phyloP scores from a whole-genome alignment of 495 filamentous ascomycete species.

The Articulospora tetracladia region DNA sequence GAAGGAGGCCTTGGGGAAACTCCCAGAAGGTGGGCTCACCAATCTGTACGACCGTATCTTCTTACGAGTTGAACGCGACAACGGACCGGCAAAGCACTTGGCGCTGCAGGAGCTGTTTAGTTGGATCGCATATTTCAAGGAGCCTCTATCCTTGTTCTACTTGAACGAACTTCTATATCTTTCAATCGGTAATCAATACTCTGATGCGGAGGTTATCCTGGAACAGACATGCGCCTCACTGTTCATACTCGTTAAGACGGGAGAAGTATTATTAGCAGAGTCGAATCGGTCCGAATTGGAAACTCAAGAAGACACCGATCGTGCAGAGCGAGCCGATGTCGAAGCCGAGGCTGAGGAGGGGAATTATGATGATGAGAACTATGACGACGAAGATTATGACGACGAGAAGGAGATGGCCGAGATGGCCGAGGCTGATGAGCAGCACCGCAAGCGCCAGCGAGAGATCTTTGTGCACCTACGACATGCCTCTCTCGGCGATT shows the following conservation, averaged over 20 bases:
- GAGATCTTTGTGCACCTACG: conserved; percentile 12
- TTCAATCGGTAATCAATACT: conserved; percentile 3
- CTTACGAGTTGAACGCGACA: conserved; percentile 8
- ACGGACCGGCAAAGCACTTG: conserved; percentile 8
- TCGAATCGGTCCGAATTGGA: conserved; percentile 1
- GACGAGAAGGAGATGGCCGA: conserved; percentile 10
- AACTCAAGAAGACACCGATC: background rate
- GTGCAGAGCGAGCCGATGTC: background rate
- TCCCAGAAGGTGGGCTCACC: conserved; percentile 10
- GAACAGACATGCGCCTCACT: conserved; percentile 13
- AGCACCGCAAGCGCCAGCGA: conserved; percentile 7
- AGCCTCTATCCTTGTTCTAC: conserved; percentile 12
- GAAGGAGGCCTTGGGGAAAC: conserved; percentile 6
- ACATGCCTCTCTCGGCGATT: conserved; percentile 15
- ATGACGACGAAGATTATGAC: conserved; percentile 12
- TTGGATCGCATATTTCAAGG: conserved; percentile 14
- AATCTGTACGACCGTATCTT: conserved; percentile 16
- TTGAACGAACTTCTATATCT: conserved; percentile 9
- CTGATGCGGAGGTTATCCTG: conserved; percentile 10
- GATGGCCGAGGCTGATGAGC: conserved; percentile 10
- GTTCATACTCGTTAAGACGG: conserved; percentile 13
- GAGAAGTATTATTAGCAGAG: conserved; percentile 9
- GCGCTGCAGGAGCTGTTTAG: conserved; percentile 8
- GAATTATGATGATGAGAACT: conserved; percentile 7
- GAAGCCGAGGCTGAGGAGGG: background rate